These are phyloP conservation scores for Geotrichum restrictum DNA, from an alignment of 1,139 yeast genomes.

Conservation along the genomic window DNA sequence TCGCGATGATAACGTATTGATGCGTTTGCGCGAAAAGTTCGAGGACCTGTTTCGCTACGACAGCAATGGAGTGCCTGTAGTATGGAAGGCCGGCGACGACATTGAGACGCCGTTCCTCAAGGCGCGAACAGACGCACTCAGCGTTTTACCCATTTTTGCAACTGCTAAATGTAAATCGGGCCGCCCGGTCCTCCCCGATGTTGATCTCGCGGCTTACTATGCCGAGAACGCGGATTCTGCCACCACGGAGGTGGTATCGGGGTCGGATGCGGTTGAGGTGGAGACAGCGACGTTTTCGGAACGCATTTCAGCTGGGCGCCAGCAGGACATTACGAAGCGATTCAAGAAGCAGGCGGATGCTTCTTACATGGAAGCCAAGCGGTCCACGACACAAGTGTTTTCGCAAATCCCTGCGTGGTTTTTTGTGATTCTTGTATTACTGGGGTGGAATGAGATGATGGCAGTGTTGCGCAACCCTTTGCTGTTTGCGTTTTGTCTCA, in stretches of 20 bases:
- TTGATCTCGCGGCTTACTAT: slow-evolving; percentile 42
- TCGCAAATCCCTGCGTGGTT: slow-evolving; percentile 85
- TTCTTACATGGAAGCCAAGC: slow-evolving; percentile 68
- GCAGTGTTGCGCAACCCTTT: slow-evolving; percentile 81
- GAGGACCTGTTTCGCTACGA: slow-evolving; percentile 83
- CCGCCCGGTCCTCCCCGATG: slow-evolving; percentile 55
- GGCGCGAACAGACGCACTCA: slow-evolving; percentile 57
- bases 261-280: slow-evolving; percentile 39
- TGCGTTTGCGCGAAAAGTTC: slow-evolving; percentile 49
- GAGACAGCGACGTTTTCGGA: slow-evolving; percentile 51
- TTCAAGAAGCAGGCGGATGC: slow-evolving; percentile 79
- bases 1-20: slow-evolving; percentile 37
- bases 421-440: slow-evolving; percentile 61
- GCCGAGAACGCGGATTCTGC: slow-evolving; percentile 31
- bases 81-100: slow-evolving; percentile 73
- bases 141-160: slow-evolving; percentile 57
- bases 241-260: slow-evolving; percentile 38
- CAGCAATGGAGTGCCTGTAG: slow-evolving; percentile 71
- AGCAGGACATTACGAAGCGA: slow-evolving; percentile 52
- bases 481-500: slow-evolving; percentile 52
- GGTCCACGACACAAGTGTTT: slow-evolving; percentile 39
- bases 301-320: slow-evolving; percentile 56
- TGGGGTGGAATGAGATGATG: slow-evolving; percentile 97
- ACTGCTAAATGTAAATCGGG: slow-evolving; percentile 54
- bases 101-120: slow-evolving; percentile 60